Conservation (phyloP, 2,329 filamentous ascomycete species). For the Talaromyces sp. region DNA sequence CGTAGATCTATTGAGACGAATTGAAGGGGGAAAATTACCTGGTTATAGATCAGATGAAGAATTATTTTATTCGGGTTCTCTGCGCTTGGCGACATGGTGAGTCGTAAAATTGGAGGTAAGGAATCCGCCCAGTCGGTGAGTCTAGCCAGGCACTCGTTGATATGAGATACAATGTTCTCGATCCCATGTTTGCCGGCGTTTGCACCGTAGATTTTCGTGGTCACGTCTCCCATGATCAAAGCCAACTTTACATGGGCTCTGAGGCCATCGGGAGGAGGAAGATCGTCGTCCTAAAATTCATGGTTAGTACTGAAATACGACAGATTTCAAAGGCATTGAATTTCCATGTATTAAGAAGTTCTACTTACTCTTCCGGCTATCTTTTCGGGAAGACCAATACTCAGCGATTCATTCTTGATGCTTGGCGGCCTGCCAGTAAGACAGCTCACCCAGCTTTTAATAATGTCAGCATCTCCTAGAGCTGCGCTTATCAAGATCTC, state of each 20-base stretch:
- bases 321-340: too few relatives aligned
- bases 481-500: background rate
- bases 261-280: conserved; percentile 43
- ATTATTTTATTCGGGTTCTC: conserved; percentile 22
- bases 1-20: background rate
- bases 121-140: conserved; percentile 39
- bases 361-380: conserved; percentile 22
- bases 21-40: conserved; percentile 20
- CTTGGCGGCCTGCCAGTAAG: conserved; percentile 47
- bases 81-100: conserved; percentile 18
- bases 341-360: too few relatives aligned
- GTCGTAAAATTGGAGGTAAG: conserved; percentile 35
- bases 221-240: conserved; percentile 45
- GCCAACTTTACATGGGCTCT: conserved; percentile 44
- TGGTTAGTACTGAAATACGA: background rate
- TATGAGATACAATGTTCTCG: conserved; percentile 24
- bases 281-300: conserved; percentile 13
- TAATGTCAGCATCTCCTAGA: background rate
- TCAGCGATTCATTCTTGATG: conserved; percentile 45
- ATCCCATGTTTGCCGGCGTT: conserved; percentile 25
- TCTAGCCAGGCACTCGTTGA: conserved; percentile 38
- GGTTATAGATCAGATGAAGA: conserved; percentile 48
- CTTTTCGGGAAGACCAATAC: conserved; percentile 33
- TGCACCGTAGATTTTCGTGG: conserved; percentile 43
- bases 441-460: conserved; percentile 37